phyloP scores from a whole-genome alignment of 2,329 filamentous ascomycete genomes.

The Penicillium sp. region DNA sequence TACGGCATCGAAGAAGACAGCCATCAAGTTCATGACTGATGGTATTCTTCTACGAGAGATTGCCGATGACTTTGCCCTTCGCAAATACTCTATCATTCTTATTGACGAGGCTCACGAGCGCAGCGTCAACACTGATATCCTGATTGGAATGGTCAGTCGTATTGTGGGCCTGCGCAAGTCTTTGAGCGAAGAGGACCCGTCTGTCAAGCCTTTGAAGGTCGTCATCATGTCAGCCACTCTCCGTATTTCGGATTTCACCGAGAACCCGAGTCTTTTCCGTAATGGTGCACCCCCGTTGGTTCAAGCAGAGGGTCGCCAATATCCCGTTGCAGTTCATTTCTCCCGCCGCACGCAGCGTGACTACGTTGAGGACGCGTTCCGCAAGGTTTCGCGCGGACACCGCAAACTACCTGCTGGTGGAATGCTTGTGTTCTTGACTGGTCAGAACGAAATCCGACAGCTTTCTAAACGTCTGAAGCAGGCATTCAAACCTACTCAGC shows the following conservation, averaged over 20 bases:
- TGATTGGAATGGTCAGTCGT: conserved; percentile 95
- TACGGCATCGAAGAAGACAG: conserved; percentile 73
- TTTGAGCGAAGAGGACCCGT: conserved; percentile 68
- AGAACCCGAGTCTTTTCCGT: conserved; percentile 77
- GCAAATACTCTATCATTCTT: conserved; percentile 88
- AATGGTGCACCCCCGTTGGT: conserved; percentile 73
- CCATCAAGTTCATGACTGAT: conserved; percentile 98
- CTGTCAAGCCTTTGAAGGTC: conserved; percentile 77
- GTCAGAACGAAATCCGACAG: conserved; percentile 83
- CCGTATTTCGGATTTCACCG: conserved; percentile 82
- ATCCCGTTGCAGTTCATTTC: conserved; percentile 87
- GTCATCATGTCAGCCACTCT: conserved; percentile 98
- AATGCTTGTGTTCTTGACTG: conserved; percentile 91
- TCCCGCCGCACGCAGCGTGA: conserved; percentile 76
- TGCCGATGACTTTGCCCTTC: conserved; percentile 79
- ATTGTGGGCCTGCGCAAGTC: conserved; percentile 81
- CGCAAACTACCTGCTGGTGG: conserved; percentile 84
- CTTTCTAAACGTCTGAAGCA: conserved; percentile 77
- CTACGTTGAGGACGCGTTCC: conserved; percentile 86
- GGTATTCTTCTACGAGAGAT: conserved; percentile 92
- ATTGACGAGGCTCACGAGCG: conserved; percentile 97
- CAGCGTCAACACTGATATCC: conserved; percentile 94
- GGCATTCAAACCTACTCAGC: conserved; percentile 57
- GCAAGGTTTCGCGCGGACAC: conserved; percentile 83
- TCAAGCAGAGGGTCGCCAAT: conserved; percentile 87